Evolutionary conservation across 208 protist species (phyloP).

Genomic region (Crithidia brevicula): DNA sequence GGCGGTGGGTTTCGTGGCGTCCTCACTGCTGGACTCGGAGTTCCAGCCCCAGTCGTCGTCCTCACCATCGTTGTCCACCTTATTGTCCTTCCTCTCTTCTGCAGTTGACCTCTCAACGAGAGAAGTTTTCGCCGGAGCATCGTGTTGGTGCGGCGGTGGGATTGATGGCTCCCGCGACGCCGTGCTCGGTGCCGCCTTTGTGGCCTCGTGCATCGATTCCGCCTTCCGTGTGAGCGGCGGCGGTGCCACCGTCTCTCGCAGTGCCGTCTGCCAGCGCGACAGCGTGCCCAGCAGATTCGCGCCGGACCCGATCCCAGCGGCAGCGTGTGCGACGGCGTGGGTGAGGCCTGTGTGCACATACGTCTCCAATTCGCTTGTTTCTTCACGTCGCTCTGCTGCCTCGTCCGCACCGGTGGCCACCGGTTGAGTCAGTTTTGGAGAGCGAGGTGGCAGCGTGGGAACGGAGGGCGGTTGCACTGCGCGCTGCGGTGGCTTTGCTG

Average conservation of each 20-base stretch:
- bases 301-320: slow-evolving; percentile 21
- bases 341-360: slow-evolving; percentile 1
- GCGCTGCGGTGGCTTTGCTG: no score
- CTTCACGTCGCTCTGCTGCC: no score
- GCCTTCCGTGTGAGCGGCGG: slow-evolving; percentile 26
- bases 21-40: no score
- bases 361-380: no score
- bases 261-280: slow-evolving; percentile 40
- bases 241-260: slow-evolving; percentile 38
- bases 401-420: no score
- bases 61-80: not conserved
- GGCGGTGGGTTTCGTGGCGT: no score
- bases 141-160: not conserved
- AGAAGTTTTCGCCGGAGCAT: not conserved
- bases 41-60: slow-evolving; percentile 28
- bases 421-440: no score
- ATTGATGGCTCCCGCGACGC: not conserved
- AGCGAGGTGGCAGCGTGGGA: no score
- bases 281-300: slow-evolving; percentile 48
- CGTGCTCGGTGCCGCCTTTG: not conserved
- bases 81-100: not conserved
- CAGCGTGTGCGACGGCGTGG: slow-evolving; percentile 10
- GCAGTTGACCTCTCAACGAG: not conserved
- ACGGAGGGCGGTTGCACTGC: no score
- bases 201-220: not conserved